phyloP scores from a whole-genome alignment of 352 stramenopile species.

The Pythium sp. region DNA sequence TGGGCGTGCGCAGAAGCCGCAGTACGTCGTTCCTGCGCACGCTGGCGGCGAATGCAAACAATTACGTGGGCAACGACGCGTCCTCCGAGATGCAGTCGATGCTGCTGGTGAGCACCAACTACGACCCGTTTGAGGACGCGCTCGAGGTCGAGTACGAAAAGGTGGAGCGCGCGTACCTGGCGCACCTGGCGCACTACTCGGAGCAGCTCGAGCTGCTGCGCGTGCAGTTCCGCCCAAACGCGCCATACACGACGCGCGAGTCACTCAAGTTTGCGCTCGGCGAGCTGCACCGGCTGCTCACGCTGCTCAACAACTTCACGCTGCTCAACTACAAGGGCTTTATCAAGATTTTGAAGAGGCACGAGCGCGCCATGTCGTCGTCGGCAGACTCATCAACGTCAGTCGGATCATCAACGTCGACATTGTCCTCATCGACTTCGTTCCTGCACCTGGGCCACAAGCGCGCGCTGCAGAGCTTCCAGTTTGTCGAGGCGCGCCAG shows the following conservation, averaged over 20 bases:
- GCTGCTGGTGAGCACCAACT: conserved; percentile 67
- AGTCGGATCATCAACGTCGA: conserved; percentile 19
- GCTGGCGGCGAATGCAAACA: conserved; percentile 11
- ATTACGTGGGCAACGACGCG: conserved; percentile 1
- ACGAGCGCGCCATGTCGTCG: conserved; percentile 68
- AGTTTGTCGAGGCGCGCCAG: conserved; percentile 53
- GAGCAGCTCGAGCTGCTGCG: conserved; percentile 86
- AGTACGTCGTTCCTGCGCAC: conserved; percentile 11
- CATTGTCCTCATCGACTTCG: conserved; percentile 43
- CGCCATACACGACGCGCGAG: conserved; percentile 65
- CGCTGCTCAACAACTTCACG: conserved; percentile 95
- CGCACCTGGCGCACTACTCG: not conserved
- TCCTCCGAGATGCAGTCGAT: conserved; percentile 73
- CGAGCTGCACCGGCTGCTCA: conserved; percentile 91
- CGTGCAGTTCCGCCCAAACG: conserved; percentile 52
- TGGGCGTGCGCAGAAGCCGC: conserved; percentile 32
- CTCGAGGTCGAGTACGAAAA: conserved; percentile 83
- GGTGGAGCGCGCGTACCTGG: conserved; percentile 89
- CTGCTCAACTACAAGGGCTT: conserved; percentile 98
- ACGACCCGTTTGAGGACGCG: conserved; percentile 90
- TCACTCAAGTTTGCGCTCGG: conserved; percentile 92
- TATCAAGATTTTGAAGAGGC: conserved; percentile 97
- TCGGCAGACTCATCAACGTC: not conserved
- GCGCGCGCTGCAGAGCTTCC: conserved; percentile 46
- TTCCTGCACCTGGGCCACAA: conserved; percentile 40